Evolutionary conservation across 306 rosid species (phyloP).

Genomic region (Medicago lupulina): DNA sequence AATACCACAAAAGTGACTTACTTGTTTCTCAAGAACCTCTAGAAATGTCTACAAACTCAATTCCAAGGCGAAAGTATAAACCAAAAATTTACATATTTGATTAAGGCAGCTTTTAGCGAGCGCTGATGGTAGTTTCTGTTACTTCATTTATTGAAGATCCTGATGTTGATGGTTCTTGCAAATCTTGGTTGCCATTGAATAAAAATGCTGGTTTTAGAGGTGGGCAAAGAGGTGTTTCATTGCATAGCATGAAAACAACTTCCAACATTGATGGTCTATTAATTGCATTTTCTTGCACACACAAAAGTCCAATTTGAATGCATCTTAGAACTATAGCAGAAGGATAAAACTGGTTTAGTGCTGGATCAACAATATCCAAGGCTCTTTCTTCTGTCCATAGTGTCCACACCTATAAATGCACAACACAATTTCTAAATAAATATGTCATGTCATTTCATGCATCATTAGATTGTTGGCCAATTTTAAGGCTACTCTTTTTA

Average conservation of each 20-base stretch:
- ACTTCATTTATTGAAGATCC: slow-evolving; percentile 52
- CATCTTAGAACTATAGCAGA: slow-evolving; percentile 49
- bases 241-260: slow-evolving; percentile 58
- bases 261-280: slow-evolving; percentile 61
- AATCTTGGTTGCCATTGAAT: slow-evolving; percentile 21
- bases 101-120: slow-evolving; percentile 31
- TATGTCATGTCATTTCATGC: neutral
- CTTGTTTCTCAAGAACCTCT: neutral
- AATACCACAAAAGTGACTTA: neutral
- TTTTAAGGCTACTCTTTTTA: slow-evolving; percentile 1
- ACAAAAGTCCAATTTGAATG: slow-evolving; percentile 58
- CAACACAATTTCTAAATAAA: neutral
- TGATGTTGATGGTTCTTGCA: slow-evolving; percentile 34
- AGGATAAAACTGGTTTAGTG: slow-evolving; percentile 35
- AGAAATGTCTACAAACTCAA: neutral
- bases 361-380: slow-evolving; percentile 53
- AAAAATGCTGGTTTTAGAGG: slow-evolving; percentile 63
- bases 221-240: slow-evolving; percentile 49
- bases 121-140: slow-evolving; percentile 34
- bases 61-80: slow-evolving; percentile 11
- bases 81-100: neutral
- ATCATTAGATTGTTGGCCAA: neutral
- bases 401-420: slow-evolving; percentile 60
- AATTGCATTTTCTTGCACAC: slow-evolving; percentile 56
- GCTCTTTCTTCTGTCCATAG: slow-evolving; percentile 58